Base-by-base conservation (phyloP, 805 yeast species). In the Ogataea pilisensis region DNA sequence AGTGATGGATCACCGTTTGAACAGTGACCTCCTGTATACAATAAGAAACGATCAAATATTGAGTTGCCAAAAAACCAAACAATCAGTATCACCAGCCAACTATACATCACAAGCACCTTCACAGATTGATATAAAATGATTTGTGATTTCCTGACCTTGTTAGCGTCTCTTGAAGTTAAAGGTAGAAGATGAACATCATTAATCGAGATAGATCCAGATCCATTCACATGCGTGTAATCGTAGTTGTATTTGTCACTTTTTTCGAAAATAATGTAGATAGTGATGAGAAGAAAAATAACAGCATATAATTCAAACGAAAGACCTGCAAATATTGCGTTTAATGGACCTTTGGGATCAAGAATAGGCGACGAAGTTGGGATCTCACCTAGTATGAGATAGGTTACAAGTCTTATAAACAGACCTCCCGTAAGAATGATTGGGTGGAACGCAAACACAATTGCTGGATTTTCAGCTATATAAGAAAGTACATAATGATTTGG, bases 21-120 rank as follows among this genome's bases (percentile, higher is more conserved):
- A 44, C 76, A 71, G 28, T 55, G 53, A 1, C 75, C 76, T 0
- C 74, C 73, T 0, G 70, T 59, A 2, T 42, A 17, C n/a, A 57
- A 46, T 37, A 64, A 60, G 2, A 69, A 43, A 31, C 63, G 41
- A 31, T 61, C 65, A 42, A 49, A 62, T 3, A 63, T 16, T 2
- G 67, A 57, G 31, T 61, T 57, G 1, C 66, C 66, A 38, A 61
- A 60, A 35, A 53, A 60, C 67, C 66, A 61, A n/a, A 58, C 51
- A 7, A 57, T 51, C 22, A 58, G 28, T 0, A 48, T 6, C 2
- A 35, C 37, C 2, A 63, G 9, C 53, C 63, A 54, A 2, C 37
- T 8, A 35, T 48, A 59, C 1, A 60, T 32, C 2, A 44, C 7
- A 1, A 37, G 19, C 12, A 56, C 24, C 38, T 63, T 63, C 11